These are phyloP conservation scores for Parathielavia appendiculata DNA, from an alignment of 495 filamentous ascomycete species.

Conservation along the genomic window DNA sequence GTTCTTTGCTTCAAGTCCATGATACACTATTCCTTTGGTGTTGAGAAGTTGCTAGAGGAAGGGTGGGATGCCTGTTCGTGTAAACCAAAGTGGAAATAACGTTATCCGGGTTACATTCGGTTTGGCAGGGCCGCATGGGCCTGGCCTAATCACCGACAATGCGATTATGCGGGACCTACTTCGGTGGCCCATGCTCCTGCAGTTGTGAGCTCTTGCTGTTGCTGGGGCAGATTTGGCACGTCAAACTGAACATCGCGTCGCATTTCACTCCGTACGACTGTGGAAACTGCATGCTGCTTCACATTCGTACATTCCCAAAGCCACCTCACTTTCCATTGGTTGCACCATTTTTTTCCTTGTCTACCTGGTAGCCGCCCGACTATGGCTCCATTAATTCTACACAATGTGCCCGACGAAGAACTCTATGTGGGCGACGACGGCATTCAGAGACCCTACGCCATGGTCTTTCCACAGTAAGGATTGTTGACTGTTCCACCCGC, in stretches of 20 bases:
- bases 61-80: slow-evolving; percentile 10
- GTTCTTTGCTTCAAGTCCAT: slow-evolving; percentile 17
- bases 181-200: not conserved
- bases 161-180: not conserved
- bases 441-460: slow-evolving; percentile 50
- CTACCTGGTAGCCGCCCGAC: slow-evolving; percentile 11
- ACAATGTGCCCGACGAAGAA: slow-evolving; percentile 56
- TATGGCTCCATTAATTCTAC: slow-evolving; percentile 54
- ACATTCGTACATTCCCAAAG: not conserved
- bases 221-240: slow-evolving; percentile 10
- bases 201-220: not conserved
- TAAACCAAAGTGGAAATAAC: slow-evolving; percentile 3
- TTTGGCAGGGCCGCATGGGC: not conserved
- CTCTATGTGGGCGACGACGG: slow-evolving; percentile 54
- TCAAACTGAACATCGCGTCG: slow-evolving; percentile 25
- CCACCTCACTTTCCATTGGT: slow-evolving; percentile 4
- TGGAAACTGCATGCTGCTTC: not conserved
- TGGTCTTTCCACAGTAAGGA: slow-evolving; percentile 52
- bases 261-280: not conserved
- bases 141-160: not conserved
- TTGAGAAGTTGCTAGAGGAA: not conserved
- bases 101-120: not conserved
- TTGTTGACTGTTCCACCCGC: not conserved
- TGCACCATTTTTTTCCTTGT: not conserved
- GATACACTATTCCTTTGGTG: not conserved